These are phyloP conservation scores for Malassezia psittaci DNA, from an alignment of 1,284 basidiomycete species.

Conservation along the genomic window DNA sequence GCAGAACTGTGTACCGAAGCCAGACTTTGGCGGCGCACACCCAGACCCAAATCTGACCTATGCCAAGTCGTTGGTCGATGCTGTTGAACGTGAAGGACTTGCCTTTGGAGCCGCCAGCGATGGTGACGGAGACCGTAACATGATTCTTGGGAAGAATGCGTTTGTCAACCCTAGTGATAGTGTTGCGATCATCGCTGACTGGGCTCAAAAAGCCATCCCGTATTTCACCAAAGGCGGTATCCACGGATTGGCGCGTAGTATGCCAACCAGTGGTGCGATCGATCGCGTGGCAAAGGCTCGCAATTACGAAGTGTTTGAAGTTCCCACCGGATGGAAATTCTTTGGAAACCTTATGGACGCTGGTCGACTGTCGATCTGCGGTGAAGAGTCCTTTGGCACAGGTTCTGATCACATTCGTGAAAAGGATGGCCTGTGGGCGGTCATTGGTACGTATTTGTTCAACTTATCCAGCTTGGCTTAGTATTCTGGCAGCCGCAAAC, in stretches of 20 bases:
- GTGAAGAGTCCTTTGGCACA: constrained; percentile 98
- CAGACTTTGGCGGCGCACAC: constrained; percentile 93
- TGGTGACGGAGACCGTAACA: constrained; percentile 95
- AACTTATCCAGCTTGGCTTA: constrained; percentile 62
- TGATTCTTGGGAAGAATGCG: constrained; percentile 97
- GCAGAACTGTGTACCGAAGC: constrained; percentile 81
- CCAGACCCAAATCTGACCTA: constrained; percentile 98
- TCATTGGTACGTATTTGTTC: constrained; percentile 54
- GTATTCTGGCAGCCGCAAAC: constrained; percentile 89
- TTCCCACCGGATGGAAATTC: constrained; percentile 99
- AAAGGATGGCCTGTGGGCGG: constrained; percentile 97
- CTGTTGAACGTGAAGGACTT: constrained; percentile 75
- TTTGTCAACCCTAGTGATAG: constrained; percentile 97
- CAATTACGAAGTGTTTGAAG: constrained; percentile 87
- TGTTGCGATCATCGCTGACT: constrained; percentile 96
- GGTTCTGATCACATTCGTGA: constrained; percentile 98
- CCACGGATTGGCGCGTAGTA: constrained; percentile 87
- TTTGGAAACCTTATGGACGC: constrained; percentile 99
- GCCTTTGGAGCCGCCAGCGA: constrained; percentile 92
- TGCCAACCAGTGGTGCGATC: constrained; percentile 95
- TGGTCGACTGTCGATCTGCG: constrained; percentile 88
- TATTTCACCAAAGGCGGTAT: constrained; percentile 85
- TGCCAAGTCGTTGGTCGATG: constrained; percentile 84
- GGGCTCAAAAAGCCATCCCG: constrained; percentile 80
- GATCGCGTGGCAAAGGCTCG: constrained; percentile 91